Base-by-base conservation (phyloP, 169 alveolate species). In the Sarcocystis neurona region DNA sequence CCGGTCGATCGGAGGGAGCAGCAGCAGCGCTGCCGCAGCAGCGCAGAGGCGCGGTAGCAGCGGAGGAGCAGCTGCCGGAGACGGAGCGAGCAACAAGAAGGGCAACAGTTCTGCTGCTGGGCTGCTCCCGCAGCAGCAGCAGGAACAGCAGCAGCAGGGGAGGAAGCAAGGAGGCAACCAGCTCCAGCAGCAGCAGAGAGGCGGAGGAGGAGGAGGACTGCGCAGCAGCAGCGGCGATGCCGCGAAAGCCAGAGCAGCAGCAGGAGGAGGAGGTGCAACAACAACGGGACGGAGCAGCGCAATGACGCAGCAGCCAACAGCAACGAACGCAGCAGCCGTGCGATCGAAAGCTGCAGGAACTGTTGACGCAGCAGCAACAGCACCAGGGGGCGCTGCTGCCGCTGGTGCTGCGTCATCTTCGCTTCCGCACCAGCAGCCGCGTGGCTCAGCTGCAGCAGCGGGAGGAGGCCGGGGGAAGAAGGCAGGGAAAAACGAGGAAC, bases 1-100 rank as follows among this genome's bases (percentile, higher is more conserved):
- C 46, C 27, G 68, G 85, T 44, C 23, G 68, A 23, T 77, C 85
- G 8, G 66, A 44, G 43, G 85, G 47, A 41, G 46, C 58, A 0
- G 32, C 37, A 41, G 85, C 66, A 46, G 47, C 43, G 63, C 85
- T 46, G 68, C 80, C 37, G 48, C 80, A 72, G 80, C 85, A 77
- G 85, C 84, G 84, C 27, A 60, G 84, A 27, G 44, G 84, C 84
- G 44, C n/a, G 60, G 84, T 39, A 23, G 23, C 84, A n/a, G n/a
- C n/a, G n/a, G n/a, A n/a, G n/a, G n/a, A n/a, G n/a, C n/a, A n/a
- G n/a, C n/a, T n/a, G n/a, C n/a, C n/a, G n/a, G 63, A 5, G n/a
- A 15, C 34, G 82, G 58, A 72, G 82, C 82, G 58, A 72, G n/a
- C 44, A 53, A 20, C 63, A 53, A 20, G 30, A 53, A 20, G 10